Percentiles rank a stretch among this genome's conserved stretches.
Evolutionary conservation across 176 grass and related monocot genomes (phyloP).

Genomic region (Hordeum marinum): DNA sequence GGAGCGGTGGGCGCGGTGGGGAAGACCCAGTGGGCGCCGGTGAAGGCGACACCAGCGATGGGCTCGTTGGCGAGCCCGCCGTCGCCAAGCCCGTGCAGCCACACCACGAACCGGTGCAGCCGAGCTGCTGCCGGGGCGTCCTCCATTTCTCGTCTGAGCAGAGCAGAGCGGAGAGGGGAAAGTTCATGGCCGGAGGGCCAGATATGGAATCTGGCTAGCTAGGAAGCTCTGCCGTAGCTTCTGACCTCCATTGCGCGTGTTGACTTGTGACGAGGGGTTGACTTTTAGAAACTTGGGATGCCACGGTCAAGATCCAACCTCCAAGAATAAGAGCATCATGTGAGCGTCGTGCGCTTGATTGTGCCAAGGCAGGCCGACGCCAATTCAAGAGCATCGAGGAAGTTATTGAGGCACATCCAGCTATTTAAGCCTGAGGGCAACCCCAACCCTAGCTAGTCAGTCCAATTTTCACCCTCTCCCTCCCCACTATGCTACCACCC

Average conservation of each 20-base stretch:
- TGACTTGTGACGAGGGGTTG: background rate
- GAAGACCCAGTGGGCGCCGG: constrained; percentile 48
- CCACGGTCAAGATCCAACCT: background rate
- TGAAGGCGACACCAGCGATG: constrained; percentile 37
- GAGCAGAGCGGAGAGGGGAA: background rate
- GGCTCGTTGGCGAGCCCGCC: constrained; percentile 56
- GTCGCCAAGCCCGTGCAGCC: constrained; percentile 69
- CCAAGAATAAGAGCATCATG: too few relatives aligned
- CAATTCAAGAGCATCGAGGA: too few relatives aligned
- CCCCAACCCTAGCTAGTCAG: too few relatives aligned
- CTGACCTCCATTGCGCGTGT: background rate
- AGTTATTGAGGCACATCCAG: too few relatives aligned
- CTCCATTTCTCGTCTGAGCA: background rate
- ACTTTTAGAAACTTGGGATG: background rate
- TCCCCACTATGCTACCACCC: too few relatives aligned
- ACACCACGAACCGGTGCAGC: constrained; percentile 37
- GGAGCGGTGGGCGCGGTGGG: constrained; percentile 48
- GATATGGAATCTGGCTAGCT: background rate
- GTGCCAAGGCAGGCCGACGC: too few relatives aligned
- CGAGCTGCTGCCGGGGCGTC: background rate
- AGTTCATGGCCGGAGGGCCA: background rate
- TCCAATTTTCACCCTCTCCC: too few relatives aligned
- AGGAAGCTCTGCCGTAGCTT: background rate
- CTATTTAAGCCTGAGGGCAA: too few relatives aligned
- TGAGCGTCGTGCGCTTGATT: too few relatives aligned